Evolutionary conservation across 2,329 filamentous ascomycete genomes (phyloP).

Genomic region (Passalora sequoiae): DNA sequence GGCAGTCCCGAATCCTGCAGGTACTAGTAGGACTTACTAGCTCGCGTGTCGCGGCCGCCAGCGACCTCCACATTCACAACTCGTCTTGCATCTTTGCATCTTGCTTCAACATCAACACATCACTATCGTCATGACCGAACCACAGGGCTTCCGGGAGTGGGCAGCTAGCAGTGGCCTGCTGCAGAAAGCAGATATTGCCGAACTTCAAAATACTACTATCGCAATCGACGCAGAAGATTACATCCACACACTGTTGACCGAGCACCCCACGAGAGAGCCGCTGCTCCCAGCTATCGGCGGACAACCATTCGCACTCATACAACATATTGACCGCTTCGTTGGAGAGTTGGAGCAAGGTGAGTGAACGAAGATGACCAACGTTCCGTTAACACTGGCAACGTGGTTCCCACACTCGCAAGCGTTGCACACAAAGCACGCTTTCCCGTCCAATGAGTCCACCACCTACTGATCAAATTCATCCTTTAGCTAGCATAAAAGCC

Average conservation of each 20-base stretch:
- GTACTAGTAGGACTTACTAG: too few species aligned
- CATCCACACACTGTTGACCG: conserved; percentile 70
- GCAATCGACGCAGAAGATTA: conserved; percentile 68
- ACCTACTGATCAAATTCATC: too few species aligned
- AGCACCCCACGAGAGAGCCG: conserved; percentile 69
- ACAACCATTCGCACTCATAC: conserved; percentile 69
- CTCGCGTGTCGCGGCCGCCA: too few species aligned
- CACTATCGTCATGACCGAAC: conserved; percentile 10
- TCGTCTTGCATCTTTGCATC: not conserved
- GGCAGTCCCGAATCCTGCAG: too few species aligned
- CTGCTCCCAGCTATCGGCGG: conserved; percentile 86
- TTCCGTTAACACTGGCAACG: too few species aligned
- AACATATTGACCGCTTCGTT: conserved; percentile 69
- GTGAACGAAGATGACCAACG: too few species aligned
- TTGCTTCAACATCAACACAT: not conserved
- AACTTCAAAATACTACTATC: conserved; percentile 32
- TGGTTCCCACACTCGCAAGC: too few species aligned
- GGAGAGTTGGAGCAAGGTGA: conserved; percentile 57
- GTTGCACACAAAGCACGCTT: too few species aligned
- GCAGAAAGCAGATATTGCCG: conserved; percentile 6
- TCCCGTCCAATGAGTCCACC: too few species aligned
- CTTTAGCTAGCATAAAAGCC: conserved; percentile 58
- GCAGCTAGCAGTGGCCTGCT: conserved; percentile 13
- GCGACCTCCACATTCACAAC: not conserved
- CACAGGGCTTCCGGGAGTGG: conserved; percentile 22